phyloP scores from a whole-genome alignment of 352 stramenopile genomes.

The Aphanomyces euteiches region DNA sequence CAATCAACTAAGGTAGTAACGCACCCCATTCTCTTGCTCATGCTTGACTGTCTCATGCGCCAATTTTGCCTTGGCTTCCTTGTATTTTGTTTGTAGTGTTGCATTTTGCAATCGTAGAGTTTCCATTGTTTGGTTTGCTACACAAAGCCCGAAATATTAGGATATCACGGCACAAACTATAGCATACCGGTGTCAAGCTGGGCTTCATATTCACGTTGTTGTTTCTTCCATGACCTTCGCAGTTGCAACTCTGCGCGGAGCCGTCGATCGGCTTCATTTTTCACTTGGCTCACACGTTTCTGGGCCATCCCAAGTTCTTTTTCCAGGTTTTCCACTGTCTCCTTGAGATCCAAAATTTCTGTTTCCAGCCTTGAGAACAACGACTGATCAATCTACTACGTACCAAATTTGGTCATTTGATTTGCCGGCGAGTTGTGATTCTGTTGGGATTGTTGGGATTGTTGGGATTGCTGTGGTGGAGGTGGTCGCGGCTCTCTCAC shows the following conservation, averaged over 20 bases:
- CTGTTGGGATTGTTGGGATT: constrained; percentile 2
- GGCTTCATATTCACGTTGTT: constrained; percentile 64
- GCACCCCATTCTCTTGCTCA: constrained; percentile 73
- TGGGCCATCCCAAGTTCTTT: constrained; percentile 74
- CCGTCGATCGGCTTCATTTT: constrained; percentile 73
- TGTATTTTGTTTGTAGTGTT: constrained; percentile 44
- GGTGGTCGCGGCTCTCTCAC: constrained; percentile 20
- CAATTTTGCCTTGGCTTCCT: constrained; percentile 66
- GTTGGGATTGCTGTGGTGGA: constrained; percentile 8
- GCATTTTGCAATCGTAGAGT: constrained; percentile 16
- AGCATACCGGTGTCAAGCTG: constrained; percentile 49
- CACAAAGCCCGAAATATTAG: not conserved
- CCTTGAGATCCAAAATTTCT: not conserved
- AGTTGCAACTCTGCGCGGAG: constrained; percentile 73
- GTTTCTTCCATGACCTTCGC: constrained; percentile 71
- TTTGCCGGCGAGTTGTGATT: not conserved
- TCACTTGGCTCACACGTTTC: constrained; percentile 75
- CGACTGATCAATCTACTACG: not conserved
- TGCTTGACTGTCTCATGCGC: constrained; percentile 63
- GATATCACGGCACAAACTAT: not conserved
- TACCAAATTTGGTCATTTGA: not conserved
- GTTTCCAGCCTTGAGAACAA: not conserved
- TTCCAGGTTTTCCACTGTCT: constrained; percentile 33
- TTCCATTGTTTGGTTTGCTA: constrained; percentile 1
- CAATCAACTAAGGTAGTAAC: not conserved